Conservation (phyloP, 2,329 filamentous ascomycete species). For the Arthrobotrys sphaeroides region DNA sequence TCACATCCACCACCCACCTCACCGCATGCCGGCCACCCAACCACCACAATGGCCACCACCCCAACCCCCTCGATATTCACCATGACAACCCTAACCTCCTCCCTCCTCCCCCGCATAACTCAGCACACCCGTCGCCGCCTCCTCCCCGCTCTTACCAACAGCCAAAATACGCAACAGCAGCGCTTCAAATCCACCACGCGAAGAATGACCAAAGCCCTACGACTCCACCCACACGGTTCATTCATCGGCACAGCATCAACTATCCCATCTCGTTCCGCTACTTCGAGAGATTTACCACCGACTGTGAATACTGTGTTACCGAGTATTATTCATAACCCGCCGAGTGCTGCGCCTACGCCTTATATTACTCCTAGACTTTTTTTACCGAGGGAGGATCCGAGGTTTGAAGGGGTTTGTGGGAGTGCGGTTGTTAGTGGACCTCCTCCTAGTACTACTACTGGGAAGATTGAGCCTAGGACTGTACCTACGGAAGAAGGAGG, state of each 20-base stretch:
- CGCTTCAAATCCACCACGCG: constrained; percentile 66
- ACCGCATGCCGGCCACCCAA: background rate
- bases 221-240: constrained; percentile 66
- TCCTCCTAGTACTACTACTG: constrained; percentile 54
- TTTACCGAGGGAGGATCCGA: constrained; percentile 69
- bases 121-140: background rate
- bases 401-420: constrained; percentile 58
- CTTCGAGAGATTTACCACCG: constrained; percentile 58
- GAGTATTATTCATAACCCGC: constrained; percentile 74
- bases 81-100: constrained; percentile 21
- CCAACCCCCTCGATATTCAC: constrained; percentile 15
- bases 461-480: too few relatives aligned
- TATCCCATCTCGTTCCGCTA: constrained; percentile 33
- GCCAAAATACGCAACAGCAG: constrained; percentile 18
- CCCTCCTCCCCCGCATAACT: constrained; percentile 12
- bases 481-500: background rate
- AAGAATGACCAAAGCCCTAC: constrained; percentile 65
- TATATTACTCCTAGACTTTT: constrained; percentile 74
- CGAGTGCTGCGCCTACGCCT: constrained; percentile 70
- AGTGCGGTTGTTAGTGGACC: constrained; percentile 56
- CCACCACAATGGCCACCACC: constrained; percentile 16
- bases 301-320: constrained; percentile 59
- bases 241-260: constrained; percentile 59
- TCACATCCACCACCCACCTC: background rate
- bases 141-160: background rate